Evolutionary conservation across 139 green algal genomes (phyloP), one percentile per base, ranked within the genome.

Genomic region (Bryopsis sp.): DNA sequence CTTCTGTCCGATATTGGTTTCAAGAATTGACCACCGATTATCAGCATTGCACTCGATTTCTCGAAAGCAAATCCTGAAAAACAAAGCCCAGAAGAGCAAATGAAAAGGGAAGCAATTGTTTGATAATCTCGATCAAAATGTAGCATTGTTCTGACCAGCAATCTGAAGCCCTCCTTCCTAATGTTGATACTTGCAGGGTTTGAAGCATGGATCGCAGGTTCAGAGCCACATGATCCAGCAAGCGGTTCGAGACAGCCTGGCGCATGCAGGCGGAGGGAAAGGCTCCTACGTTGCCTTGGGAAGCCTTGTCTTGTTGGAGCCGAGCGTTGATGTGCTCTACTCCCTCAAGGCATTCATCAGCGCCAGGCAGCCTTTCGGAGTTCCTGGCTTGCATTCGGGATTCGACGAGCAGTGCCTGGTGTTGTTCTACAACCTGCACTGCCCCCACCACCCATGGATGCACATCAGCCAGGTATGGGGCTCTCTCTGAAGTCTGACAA

Each of bases 331-430:
- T 7, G 7, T 22, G 29, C 43, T 39, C 33, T 11, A 31, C 15
- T 39, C 33, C 32, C 33, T 67, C 33, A 48, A 19, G 6, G 59
- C 59, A 28, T 67, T 67, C 43, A 31, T 67, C 28, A 15, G 7
- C 5, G 19, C 59, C 43, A 26, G 33, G n/a, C 59, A 47, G 22
- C 59, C 59, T 11, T 67, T 67, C 43, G 59, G 59, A 48, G 33
- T 67, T 11, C 59, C 59, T 11, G 59, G 59, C 31, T 67, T 26
- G 24, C 59, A 67, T 47, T 67, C 59, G 5, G 59, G 59, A 11
- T 67, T 67, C 33, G 59, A 67, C 33, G 59, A 67, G 31, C 59
- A 67, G 59, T 67, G 28, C 31, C 39, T 67, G 28, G 59, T 67
- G 7, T 32, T 67, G 7, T 67, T 48, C 19, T 67, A 48, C 33